Conservation (phyloP, 2,329 filamentous ascomycete genomes). For the Pseudogymnoascus sp. region DNA sequence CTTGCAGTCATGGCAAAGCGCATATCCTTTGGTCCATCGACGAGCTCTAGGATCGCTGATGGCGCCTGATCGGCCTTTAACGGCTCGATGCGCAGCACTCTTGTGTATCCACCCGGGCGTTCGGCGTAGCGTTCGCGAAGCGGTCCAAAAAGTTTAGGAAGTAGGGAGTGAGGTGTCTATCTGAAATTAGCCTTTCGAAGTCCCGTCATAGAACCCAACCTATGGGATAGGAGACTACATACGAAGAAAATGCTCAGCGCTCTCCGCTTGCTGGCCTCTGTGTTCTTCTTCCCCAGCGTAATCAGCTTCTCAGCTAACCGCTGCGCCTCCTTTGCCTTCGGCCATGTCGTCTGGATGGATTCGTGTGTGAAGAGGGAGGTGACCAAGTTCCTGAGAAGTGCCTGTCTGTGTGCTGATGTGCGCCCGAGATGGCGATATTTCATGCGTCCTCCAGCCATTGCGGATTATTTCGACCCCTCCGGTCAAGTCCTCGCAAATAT, state of each 20-base stretch:
- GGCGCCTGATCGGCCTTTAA: conserved; percentile 78
- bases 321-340: conserved; percentile 96
- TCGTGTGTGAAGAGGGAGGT: conserved; percentile 91
- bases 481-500: neutral
- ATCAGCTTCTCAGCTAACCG: conserved; percentile 88
- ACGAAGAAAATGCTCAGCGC: conserved; percentile 83
- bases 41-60: conserved; percentile 85
- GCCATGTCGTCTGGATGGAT: conserved; percentile 88
- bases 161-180: conserved; percentile 57
- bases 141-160: conserved; percentile 82
- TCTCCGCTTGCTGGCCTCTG: conserved; percentile 64
- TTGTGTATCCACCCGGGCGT: conserved; percentile 87
- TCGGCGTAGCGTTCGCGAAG: conserved; percentile 69
- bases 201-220: neutral
- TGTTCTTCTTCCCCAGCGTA: conserved; percentile 87
- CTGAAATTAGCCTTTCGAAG: conserved; percentile 3
- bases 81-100: conserved; percentile 85
- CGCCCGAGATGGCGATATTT: conserved; percentile 88
- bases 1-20: conserved; percentile 90
- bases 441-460: conserved; percentile 76
- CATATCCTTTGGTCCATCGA: conserved; percentile 89
- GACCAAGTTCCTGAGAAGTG: conserved; percentile 89
- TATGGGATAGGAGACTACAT: conserved; percentile 31
- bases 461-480: conserved; percentile 16
- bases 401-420: conserved; percentile 77